phyloP scores from a whole-genome alignment of 2,329 filamentous ascomycete genomes.

The Dryadomyces sulphureus region DNA sequence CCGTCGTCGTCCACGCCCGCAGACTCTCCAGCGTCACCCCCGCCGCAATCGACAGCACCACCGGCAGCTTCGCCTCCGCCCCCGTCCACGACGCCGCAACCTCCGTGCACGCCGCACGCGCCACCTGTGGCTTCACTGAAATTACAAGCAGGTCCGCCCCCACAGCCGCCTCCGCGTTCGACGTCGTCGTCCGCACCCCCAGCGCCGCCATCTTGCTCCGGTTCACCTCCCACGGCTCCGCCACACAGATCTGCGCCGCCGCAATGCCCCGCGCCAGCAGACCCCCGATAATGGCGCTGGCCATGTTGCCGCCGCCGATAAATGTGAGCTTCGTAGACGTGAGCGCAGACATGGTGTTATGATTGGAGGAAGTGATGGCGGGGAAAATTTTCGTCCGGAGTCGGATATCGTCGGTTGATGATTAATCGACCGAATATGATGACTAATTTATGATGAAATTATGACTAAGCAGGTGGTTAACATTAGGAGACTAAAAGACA shows the following conservation, averaged over 20 bases:
- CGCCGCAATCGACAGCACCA: conserved; percentile 33
- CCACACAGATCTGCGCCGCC: conserved; percentile 29
- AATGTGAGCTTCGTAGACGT: conserved; percentile 21
- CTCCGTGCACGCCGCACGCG: conserved; percentile 30
- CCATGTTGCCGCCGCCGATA: conserved; percentile 36
- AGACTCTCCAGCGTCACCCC: conserved; percentile 31
- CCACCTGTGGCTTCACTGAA: conserved; percentile 36
- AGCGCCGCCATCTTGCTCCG: conserved; percentile 30
- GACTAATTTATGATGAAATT: too few species aligned
- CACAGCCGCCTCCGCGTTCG: conserved; percentile 27
- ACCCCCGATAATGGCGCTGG: conserved; percentile 34
- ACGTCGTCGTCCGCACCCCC: conserved; percentile 30
- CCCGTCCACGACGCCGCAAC: conserved; percentile 23
- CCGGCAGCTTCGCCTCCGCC: conserved; percentile 18
- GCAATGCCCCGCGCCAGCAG: conserved; percentile 27
- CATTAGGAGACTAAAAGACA: too few species aligned
- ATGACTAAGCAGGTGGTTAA: too few species aligned
- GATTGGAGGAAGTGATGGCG: too few species aligned
- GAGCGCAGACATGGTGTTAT: conserved; percentile 12
- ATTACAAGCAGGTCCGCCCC: conserved; percentile 32
- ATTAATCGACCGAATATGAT: too few species aligned
- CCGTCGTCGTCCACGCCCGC: conserved; percentile 24
- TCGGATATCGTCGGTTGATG: too few species aligned
- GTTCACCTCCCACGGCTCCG: conserved; percentile 38
- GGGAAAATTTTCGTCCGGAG: too few species aligned